Evolutionary conservation across 108 stramenopile species (phyloP), one percentile per base, ranked within the genome.

Genomic region (Stephanodiscus minutulus): DNA sequence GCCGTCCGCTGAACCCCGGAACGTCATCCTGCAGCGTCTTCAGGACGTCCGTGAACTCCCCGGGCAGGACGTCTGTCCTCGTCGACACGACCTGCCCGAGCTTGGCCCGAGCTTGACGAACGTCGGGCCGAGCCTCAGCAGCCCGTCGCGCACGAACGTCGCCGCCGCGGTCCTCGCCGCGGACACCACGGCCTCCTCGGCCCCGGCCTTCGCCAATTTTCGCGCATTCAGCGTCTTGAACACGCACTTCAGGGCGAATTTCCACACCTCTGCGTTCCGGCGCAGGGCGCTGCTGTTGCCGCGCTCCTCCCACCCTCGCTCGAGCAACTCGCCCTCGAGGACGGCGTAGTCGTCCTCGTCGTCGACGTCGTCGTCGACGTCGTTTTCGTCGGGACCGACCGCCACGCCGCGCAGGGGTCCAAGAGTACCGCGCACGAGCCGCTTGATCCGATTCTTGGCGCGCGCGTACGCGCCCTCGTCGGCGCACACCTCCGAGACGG

Each of bases 91-190:
- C 85, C 64, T 91, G 89, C 31, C 89, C 89, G 33, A 98, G 72
- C 76, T 98, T 98, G 64, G 89, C 31, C 89, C 89, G 33, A 98
- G 72, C 76, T 98, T 98, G 64, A 98, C 96, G 83, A 98, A 98
- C 1, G 91, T 96, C 10, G 97, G 97, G 29, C 97, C 97, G 55
- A 98, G 73, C 50, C 76, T 85, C 28, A 98, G 75, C 67, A 97
- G 77, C 11, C 87, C 89, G 72, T 95, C 93, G 22, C 93, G 83
- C 64, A 96, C 87, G 59, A 92, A 94, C n/a, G 75, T 79, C 31
- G 95, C 95, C 0, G 93, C 91, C 53, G 81, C 88, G 8, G 66
- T 81, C 70, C 86, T 83, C 6, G 91, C 92, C 33, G 78, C 64
- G 37, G 83, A 58, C 24, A 91, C 68, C 66, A 88, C 91, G 47